A percentile compares a stretch with the other conserved stretches of the same genome.
These are phyloP conservation scores for Lactarius trivialis DNA, from an alignment of 768 basidiomycete genomes.

Conservation along the genomic window DNA sequence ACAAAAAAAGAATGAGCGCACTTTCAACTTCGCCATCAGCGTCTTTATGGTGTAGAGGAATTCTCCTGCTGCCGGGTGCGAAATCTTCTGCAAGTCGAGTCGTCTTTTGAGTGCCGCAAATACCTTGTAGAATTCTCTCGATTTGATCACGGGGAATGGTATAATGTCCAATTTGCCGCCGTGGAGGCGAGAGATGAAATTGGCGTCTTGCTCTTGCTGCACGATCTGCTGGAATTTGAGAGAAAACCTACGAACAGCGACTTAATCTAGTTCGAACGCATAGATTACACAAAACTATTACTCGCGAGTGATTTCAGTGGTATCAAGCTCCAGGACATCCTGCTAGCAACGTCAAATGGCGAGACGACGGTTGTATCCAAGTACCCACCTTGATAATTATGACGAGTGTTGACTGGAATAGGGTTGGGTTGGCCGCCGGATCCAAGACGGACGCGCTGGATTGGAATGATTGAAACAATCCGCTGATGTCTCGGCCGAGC, in stretches of 20 bases:
- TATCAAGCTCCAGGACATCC: slow-evolving; percentile 60
- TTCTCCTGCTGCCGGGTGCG: slow-evolving; percentile 46
- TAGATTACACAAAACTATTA: background rate
- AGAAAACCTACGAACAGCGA: slow-evolving; percentile 31
- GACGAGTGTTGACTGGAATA: slow-evolving; percentile 51
- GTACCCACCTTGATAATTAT: slow-evolving; percentile 53
- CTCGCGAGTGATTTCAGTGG: slow-evolving; percentile 51
- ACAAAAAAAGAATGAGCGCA: background rate
- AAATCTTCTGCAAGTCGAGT: slow-evolving; percentile 43
- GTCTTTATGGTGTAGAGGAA: slow-evolving; percentile 33
- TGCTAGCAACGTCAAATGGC: slow-evolving; percentile 22
- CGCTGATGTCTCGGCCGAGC: slow-evolving; percentile 49
- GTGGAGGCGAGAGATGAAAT: slow-evolving; percentile 58
- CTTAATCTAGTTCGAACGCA: background rate
- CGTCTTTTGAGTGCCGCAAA: slow-evolving; percentile 41
- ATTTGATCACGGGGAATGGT: slow-evolving; percentile 40
- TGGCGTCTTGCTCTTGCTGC: slow-evolving; percentile 50
- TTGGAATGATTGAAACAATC: slow-evolving; percentile 55
- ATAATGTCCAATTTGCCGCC: slow-evolving; percentile 48
- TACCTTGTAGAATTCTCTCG: slow-evolving; percentile 50
- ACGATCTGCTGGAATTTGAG: slow-evolving; percentile 56
- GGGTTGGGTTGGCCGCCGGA: slow-evolving; percentile 48
- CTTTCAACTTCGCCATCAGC: slow-evolving; percentile 15
- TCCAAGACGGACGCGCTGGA: slow-evolving; percentile 50
- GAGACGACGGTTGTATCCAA: background rate